A percentile compares a stretch with the other conserved stretches of the same genome.
These are phyloP conservation scores for Penicillium nordicum DNA, from an alignment of 2,329 filamentous ascomycete genomes.

Conservation along the genomic window DNA sequence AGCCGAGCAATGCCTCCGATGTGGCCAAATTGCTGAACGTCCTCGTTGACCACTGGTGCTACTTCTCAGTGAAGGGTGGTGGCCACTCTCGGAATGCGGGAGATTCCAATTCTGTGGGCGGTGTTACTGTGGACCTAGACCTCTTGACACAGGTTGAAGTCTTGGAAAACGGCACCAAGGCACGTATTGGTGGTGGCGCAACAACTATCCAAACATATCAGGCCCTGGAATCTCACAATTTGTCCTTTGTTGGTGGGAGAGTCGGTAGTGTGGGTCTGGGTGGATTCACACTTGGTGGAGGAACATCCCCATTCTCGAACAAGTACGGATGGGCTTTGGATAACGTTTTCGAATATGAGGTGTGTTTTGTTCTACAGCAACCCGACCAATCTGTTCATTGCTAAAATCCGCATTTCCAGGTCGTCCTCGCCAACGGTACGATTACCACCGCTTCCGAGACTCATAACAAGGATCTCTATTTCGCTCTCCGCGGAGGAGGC, in stretches of 20 bases:
- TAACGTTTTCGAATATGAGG: constrained; percentile 20
- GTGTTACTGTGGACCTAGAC: constrained; percentile 22
- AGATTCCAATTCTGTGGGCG: constrained; percentile 48
- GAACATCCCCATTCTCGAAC: constrained; percentile 33
- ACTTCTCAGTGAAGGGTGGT: constrained; percentile 54
- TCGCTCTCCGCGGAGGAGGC: constrained; percentile 36
- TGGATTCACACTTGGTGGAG: constrained; percentile 39
- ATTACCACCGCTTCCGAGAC: constrained; percentile 26
- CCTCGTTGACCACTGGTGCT: constrained; percentile 20
- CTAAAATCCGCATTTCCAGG: neutral
- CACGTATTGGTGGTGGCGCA: neutral
- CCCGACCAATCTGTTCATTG: neutral
- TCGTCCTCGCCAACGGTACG: constrained; percentile 21
- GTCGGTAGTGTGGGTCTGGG: constrained; percentile 41
- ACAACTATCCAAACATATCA: constrained; percentile 1
- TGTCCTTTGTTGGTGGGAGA: constrained; percentile 35
- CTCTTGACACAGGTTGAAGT: constrained; percentile 9
- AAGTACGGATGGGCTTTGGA: constrained; percentile 24
- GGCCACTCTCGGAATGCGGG: constrained; percentile 54
- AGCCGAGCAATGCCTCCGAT: constrained; percentile 14
- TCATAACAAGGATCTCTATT: constrained; percentile 35
- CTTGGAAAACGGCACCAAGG: neutral
- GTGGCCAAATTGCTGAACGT: constrained; percentile 16
- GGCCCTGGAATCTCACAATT: constrained; percentile 8
- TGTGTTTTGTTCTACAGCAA: constrained; percentile 2